Evolutionary conservation across 768 basidiomycete genomes (phyloP).

Genomic region (Ephemerocybe angulata): DNA sequence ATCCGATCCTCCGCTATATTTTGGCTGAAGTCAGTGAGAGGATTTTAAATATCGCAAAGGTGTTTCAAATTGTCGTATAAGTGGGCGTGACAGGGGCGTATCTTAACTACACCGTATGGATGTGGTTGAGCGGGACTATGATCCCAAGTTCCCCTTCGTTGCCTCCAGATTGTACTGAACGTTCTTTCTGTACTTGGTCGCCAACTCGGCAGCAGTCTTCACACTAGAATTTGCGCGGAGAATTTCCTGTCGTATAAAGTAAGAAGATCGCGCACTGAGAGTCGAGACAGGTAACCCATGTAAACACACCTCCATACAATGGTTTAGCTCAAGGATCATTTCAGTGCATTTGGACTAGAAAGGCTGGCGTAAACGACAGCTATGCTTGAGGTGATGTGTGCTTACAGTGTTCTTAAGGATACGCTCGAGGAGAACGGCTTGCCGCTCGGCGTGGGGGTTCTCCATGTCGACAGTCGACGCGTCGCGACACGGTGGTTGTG

Average conservation of each 20-base stretch:
- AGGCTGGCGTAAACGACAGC: neutral
- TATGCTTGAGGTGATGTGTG: neutral
- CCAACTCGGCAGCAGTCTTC: slow-evolving; percentile 77
- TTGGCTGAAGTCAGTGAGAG: no score
- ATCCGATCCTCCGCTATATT: no score
- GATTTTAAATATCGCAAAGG: no score
- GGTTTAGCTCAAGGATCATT: slow-evolving; percentile 83
- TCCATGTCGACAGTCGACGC: slow-evolving; percentile 69
- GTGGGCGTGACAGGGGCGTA: no score
- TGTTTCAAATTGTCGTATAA: no score
- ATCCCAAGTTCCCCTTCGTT: slow-evolving; percentile 40
- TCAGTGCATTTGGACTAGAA: slow-evolving; percentile 88
- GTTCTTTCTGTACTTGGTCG: slow-evolving; percentile 87
- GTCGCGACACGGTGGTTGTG: slow-evolving; percentile 6
- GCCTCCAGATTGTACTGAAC: slow-evolving; percentile 89
- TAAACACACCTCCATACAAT: slow-evolving; percentile 70
- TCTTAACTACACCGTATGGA: no score
- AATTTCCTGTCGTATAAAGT: slow-evolving; percentile 83
- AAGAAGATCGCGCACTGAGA: neutral
- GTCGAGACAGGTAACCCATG: neutral
- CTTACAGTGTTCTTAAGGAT: slow-evolving; percentile 84
- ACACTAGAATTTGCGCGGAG: slow-evolving; percentile 73
- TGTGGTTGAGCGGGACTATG: neutral
- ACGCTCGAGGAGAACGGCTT: slow-evolving; percentile 85
- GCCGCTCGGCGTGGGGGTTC: slow-evolving; percentile 91